Conservation (phyloP, 1,284 basidiomycete species). For the Ustilago cynodontis region DNA sequence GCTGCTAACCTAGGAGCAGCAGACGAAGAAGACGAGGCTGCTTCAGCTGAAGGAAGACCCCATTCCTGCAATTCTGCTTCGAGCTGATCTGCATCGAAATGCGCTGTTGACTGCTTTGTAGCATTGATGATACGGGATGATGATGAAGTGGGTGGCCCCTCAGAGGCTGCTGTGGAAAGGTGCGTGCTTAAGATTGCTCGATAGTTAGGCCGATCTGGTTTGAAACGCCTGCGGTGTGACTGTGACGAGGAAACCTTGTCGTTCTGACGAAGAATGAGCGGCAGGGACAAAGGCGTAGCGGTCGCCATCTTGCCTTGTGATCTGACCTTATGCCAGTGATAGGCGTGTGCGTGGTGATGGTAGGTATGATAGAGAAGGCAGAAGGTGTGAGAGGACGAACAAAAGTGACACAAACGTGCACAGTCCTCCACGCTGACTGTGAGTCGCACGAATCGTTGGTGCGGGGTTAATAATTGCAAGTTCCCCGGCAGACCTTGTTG, state of each 20-base stretch:
- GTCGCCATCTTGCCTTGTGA: conserved; percentile 24
- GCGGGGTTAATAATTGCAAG: not conserved
- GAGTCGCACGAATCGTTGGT: not conserved
- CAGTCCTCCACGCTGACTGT: conserved; percentile 15
- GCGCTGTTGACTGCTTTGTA: not conserved
- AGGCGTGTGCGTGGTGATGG: not conserved
- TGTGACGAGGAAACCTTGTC: conserved; percentile 1
- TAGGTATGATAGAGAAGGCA: not conserved
- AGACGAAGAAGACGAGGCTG: not conserved
- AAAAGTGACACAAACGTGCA: conserved; percentile 10
- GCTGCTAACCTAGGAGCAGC: conserved; percentile 12
- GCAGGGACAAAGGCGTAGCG: conserved; percentile 32
- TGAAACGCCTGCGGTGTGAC: conserved; percentile 19
- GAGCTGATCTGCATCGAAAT: conserved; percentile 21
- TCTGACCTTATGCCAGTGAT: not conserved
- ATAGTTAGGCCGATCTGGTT: conserved; percentile 40
- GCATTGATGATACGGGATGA: conserved; percentile 2
- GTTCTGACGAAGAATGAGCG: conserved; percentile 31
- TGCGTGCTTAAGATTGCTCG: conserved; percentile 24
- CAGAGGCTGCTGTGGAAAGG: not conserved
- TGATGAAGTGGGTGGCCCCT: not conserved
- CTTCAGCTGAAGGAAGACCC: conserved; percentile 26
- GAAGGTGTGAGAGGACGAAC: not conserved
- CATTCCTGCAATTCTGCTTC: conserved; percentile 35
- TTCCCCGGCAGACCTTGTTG: conserved; percentile 4